A percentile compares a stretch with the other conserved stretches of the same genome.
phyloP scores from a whole-genome alignment of 257 asterid species.

The Linaria vulgaris region DNA sequence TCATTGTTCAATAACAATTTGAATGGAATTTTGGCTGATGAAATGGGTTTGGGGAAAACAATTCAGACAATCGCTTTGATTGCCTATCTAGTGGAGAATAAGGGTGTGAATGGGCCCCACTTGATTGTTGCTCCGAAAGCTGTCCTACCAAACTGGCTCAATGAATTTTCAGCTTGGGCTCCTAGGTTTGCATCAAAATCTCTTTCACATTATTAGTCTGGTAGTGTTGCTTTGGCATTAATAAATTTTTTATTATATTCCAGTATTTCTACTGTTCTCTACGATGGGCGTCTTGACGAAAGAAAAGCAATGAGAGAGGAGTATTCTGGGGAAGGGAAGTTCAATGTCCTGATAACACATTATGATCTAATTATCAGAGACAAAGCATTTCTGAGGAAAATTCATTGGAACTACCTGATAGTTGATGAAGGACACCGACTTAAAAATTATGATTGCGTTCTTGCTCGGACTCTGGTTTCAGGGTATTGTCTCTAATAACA shows the following conservation, averaged over 20 bases:
- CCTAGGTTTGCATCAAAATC: constrained; percentile 55
- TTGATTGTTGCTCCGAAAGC: constrained; percentile 99
- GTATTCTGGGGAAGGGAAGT: constrained; percentile 89
- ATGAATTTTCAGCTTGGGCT: constrained; percentile 91
- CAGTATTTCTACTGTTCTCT: constrained; percentile 82
- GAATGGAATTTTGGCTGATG: constrained; percentile 98
- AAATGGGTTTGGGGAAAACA: constrained; percentile 98
- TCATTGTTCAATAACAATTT: constrained; percentile 93
- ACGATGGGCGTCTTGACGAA: constrained; percentile 95
- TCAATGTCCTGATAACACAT: constrained; percentile 90
- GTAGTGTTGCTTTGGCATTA: constrained; percentile 31
- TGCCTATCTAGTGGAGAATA: constrained; percentile 93
- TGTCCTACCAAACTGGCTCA: constrained; percentile 94
- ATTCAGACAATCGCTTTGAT: constrained; percentile 92
- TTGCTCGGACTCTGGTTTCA: constrained; percentile 80
- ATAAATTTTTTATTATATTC: constrained; percentile 37
- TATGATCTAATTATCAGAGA: constrained; percentile 96
- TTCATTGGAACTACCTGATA: constrained; percentile 88
- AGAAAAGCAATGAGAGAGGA: constrained; percentile 92
- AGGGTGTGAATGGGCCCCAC: constrained; percentile 95
- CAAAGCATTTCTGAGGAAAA: constrained; percentile 83
- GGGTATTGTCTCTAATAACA: constrained; percentile 55
- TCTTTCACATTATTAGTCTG: constrained; percentile 16
- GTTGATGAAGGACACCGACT: constrained; percentile 99
- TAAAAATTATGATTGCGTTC: constrained; percentile 90